Evolutionary conservation across 345 rosid genomes (phyloP).

Genomic region (Dipteronia sinensis): DNA sequence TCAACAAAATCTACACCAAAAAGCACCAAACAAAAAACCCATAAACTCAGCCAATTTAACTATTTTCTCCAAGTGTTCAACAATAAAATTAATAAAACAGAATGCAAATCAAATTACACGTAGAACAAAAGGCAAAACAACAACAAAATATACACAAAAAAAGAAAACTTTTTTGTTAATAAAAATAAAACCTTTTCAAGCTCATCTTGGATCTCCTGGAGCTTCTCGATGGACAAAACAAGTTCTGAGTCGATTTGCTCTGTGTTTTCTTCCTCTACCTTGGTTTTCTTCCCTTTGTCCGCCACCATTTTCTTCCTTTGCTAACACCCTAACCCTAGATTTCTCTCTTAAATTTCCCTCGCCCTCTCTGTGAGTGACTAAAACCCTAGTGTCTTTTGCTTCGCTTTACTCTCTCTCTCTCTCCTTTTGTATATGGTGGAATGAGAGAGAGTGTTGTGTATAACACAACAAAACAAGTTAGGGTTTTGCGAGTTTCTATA

Average conservation of each 20-base stretch:
- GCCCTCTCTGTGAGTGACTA: slow-evolving; percentile 23
- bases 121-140: background rate
- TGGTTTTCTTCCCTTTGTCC: slow-evolving; percentile 85
- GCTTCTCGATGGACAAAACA: slow-evolving; percentile 86
- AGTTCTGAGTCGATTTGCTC: slow-evolving; percentile 78
- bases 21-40: background rate
- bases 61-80: background rate
- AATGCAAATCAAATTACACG: background rate
- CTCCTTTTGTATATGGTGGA: slow-evolving; percentile 17
- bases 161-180: background rate
- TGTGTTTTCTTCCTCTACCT: slow-evolving; percentile 65
- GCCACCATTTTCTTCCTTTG: slow-evolving; percentile 57
- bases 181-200: slow-evolving; percentile 69
- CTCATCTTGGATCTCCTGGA: slow-evolving; percentile 95
- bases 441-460: background rate
- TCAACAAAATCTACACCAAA: too few relatives aligned
- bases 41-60: too few relatives aligned
- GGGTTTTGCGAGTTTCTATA: slow-evolving; percentile 70
- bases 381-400: slow-evolving; percentile 44
- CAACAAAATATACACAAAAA: background rate
- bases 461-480: slow-evolving; percentile 32
- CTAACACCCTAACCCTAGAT: slow-evolving; percentile 23
- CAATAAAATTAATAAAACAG: background rate
- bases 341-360: background rate
- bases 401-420: background rate